Evolutionary conservation across 768 basidiomycete genomes (phyloP).

Genomic region (Phallus indusiatus): DNA sequence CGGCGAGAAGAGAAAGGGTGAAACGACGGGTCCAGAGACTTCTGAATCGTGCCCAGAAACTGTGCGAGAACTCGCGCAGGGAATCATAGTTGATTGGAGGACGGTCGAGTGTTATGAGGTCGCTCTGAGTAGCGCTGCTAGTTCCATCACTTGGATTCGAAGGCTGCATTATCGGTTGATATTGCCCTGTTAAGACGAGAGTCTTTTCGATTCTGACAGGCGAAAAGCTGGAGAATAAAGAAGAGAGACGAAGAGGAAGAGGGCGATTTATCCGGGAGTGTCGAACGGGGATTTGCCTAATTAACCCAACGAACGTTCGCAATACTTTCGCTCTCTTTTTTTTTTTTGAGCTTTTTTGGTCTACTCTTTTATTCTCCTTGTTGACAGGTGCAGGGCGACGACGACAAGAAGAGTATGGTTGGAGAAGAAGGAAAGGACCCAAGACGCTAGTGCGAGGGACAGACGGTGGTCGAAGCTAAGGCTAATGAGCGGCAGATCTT

Average conservation of each 20-base stretch:
- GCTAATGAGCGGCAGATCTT: not conserved
- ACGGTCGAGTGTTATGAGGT: constrained; percentile 18
- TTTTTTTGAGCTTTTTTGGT: not conserved
- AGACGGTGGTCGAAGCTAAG: not conserved
- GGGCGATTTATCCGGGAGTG: too few species aligned
- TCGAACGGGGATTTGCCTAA: too few species aligned
- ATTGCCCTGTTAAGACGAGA: not conserved
- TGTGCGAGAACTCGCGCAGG: constrained; percentile 39
- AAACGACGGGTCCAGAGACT: constrained; percentile 77
- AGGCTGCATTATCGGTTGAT: not conserved
- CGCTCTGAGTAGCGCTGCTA: not conserved
- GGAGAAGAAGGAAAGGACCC: not conserved
- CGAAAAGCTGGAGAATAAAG: not conserved
- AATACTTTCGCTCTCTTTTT: not conserved
- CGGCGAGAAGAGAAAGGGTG: constrained; percentile 57
- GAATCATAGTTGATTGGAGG: constrained; percentile 66
- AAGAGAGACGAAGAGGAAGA: not conserved
- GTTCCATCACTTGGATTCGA: not conserved
- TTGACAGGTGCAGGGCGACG: not conserved
- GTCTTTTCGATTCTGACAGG: not conserved
- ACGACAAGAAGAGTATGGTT: not conserved
- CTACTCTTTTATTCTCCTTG: not conserved
- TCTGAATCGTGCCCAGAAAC: constrained; percentile 49
- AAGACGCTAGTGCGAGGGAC: not conserved
- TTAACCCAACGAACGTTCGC: not conserved